These are phyloP conservation scores for Catharanthus roseus DNA, from an alignment of 257 asterid genomes.

Conservation along the genomic window DNA sequence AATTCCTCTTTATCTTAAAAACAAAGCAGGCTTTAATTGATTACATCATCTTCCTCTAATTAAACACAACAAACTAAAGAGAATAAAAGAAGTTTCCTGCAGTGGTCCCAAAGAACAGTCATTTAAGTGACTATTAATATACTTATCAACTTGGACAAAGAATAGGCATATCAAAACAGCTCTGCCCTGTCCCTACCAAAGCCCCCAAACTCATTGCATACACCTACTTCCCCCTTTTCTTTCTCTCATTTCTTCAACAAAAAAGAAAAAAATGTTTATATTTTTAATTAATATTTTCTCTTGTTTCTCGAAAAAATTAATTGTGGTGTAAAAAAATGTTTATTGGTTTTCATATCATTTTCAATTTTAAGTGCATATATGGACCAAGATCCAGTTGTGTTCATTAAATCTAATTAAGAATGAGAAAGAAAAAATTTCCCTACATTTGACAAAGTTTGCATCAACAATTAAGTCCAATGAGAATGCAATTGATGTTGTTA, in stretches of 20 bases:
- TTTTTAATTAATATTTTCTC: neutral
- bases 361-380: neutral
- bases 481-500: neutral
- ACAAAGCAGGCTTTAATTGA: slow-evolving; percentile 9
- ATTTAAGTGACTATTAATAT: slow-evolving; percentile 17
- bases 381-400: slow-evolving; percentile 4
- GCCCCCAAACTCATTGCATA: neutral
- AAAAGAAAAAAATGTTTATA: neutral
- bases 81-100: slow-evolving; percentile 10
- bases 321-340: neutral
- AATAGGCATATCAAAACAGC: slow-evolving; percentile 12
- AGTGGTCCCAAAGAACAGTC: slow-evolving; percentile 14
- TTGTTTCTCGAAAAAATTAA: neutral
- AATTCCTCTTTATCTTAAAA: neutral
- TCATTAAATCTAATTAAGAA: too few species aligned
- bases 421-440: neutral
- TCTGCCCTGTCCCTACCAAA: slow-evolving; percentile 6
- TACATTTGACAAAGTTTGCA: neutral
- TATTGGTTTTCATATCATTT: neutral
- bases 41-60: neutral
- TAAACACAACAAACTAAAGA: neutral
- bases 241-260: neutral
- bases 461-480: neutral
- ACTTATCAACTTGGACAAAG: slow-evolving; percentile 10
- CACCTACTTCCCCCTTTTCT: neutral